phyloP scores from a whole-genome alignment of 371 early-diverging fungal genomes.

The Actinomortierella ambigua region DNA sequence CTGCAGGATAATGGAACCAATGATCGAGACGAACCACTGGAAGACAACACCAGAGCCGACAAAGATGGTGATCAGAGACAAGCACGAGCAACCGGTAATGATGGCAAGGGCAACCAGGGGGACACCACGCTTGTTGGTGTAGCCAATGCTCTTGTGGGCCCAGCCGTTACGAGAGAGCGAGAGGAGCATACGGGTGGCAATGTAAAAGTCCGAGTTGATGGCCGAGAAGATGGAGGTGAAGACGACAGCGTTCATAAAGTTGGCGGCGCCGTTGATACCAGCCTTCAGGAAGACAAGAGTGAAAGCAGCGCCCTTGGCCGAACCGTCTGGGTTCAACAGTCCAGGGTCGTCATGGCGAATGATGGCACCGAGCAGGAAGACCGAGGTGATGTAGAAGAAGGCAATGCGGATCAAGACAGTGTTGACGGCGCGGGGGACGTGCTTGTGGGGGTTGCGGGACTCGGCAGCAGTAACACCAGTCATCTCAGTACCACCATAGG shows the following conservation, averaged over 20 bases:
- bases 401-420: conserved; percentile 67
- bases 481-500: conserved; percentile 76
- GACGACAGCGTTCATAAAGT: conserved; percentile 65
- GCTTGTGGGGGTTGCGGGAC: conserved; percentile 67
- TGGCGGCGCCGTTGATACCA: conserved; percentile 53
- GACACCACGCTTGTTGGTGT: conserved; percentile 54
- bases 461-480: conserved; percentile 80
- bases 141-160: conserved; percentile 51
- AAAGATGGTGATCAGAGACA: conserved; percentile 56
- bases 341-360: conserved; percentile 61
- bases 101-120: conserved; percentile 55
- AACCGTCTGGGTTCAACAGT: conserved; percentile 45
- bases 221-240: conserved; percentile 61
- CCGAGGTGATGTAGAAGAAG: conserved; percentile 67
- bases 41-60: conserved; percentile 53
- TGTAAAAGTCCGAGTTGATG: conserved; percentile 64
- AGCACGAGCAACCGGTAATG: conserved; percentile 52
- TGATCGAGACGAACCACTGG: conserved; percentile 66
- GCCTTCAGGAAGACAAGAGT: conserved; percentile 67
- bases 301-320: conserved; percentile 62
- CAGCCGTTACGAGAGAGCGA: conserved; percentile 57
- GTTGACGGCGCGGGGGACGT: conserved; percentile 66
- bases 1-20: conserved; percentile 75
- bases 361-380: conserved; percentile 70
- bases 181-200: conserved; percentile 57